Percentiles rank a stretch among this genome's conserved stretches.
Evolutionary conservation across 2,329 filamentous ascomycete genomes (phyloP).

Genomic region (Lasiodiplodia theobromae): DNA sequence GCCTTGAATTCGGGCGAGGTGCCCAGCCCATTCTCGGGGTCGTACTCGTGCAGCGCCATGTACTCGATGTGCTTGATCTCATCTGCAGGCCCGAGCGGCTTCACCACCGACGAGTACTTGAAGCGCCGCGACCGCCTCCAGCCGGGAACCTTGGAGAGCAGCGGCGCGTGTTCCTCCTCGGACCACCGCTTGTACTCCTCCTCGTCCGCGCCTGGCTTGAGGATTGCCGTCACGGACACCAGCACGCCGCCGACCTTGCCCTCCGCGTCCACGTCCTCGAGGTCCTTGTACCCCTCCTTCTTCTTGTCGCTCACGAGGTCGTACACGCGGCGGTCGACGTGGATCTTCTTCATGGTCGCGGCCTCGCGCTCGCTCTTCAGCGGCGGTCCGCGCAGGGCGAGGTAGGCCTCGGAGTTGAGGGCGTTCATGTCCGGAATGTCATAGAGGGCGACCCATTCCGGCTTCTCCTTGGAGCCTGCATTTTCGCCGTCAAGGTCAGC

Average conservation of each 20-base stretch:
- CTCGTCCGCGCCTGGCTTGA: conserved; percentile 62
- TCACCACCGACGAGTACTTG: conserved; percentile 66
- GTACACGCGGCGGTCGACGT: conserved; percentile 74
- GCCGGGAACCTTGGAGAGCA: conserved; percentile 77
- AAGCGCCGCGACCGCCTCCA: conserved; percentile 79
- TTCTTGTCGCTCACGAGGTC: conserved; percentile 66
- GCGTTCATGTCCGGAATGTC: conserved; percentile 78
- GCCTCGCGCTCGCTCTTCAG: conserved; percentile 66
- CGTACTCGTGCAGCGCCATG: conserved; percentile 76
- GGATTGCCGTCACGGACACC: conserved; percentile 66
- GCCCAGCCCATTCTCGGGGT: conserved; percentile 69
- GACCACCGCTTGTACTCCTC: conserved; percentile 74
- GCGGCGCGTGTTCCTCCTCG: conserved; percentile 73
- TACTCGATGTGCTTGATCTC: conserved; percentile 55
- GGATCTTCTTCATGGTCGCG: conserved; percentile 69
- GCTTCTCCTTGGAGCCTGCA: conserved; percentile 53
- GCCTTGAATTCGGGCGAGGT: conserved; percentile 63
- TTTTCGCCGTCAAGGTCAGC: conserved; percentile 58
- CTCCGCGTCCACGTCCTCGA: conserved; percentile 66
- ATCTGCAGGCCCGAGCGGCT: conserved; percentile 50
- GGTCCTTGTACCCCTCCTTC: conserved; percentile 63
- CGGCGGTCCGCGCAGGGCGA: conserved; percentile 64
- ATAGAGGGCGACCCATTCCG: conserved; percentile 81
- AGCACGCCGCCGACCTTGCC: conserved; percentile 68
- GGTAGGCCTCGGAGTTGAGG: conserved; percentile 75